Base-by-base conservation (phyloP, 495 filamentous ascomycete genomes). In the Trichoderma asperelloides region DNA sequence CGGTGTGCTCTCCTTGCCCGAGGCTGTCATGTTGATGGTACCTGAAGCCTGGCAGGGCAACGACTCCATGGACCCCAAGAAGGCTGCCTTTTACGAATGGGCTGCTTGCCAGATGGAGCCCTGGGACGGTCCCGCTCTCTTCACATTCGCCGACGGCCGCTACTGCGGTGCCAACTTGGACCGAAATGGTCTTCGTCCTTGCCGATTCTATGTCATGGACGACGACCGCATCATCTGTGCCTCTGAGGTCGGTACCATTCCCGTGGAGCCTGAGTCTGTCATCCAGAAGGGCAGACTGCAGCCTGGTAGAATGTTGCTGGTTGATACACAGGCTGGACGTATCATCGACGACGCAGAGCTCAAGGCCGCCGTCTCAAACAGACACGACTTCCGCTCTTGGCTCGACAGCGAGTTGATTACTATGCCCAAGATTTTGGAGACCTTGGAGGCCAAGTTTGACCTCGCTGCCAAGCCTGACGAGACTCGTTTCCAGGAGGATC, bases 121-220 rank as follows among this genome's bases (percentile, higher is more conserved):
- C 33, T 99, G 95, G 95, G 95, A 99, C 78, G 95, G 95, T 11
- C 95, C 95, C 18, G 95, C 95, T 68, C 85, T 99, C 28, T 99
- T 99, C 82, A 97, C 94, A 2, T 99, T 99, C 78, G 91, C 96
- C 33, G 95, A 99, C 78, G 95, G 95, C 64, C 87, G 95, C 69
- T 99, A 96, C 81, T 99, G 95, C 72, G 95, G 95, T 83, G 95
- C 95, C 65, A 98, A 97, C 74, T 85, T 99, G n/a, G 95, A 99
- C 80, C 89, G 95, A 73, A 99, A 99, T 75, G 95, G 95, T 77
- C 84, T 99, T 67, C 89, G 95, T 68, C 95, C 95, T 68, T 99
- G 95, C 84, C 88, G 95, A 78, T 99, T 93, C 86, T 99, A 99
- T 73, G 90, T 99, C 33, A 93, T 93, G 76, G 93, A 96, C 69